phyloP scores from a whole-genome alignment of 2,329 filamentous ascomycete species.

The Penicillium capsulatum region DNA sequence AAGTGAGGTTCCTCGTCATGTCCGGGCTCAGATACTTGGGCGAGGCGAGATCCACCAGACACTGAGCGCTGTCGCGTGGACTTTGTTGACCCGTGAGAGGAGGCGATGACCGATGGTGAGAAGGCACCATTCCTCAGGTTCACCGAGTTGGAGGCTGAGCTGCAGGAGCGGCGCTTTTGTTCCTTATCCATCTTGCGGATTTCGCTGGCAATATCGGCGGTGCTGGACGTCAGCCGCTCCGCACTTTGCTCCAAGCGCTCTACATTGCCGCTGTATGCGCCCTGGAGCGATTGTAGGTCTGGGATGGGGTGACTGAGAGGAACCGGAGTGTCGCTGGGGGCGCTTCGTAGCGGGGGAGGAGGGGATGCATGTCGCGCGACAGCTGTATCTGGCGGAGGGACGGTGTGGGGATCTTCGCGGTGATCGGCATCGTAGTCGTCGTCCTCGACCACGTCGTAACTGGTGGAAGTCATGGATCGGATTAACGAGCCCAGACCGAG shows the following conservation, averaged over 20 bases:
- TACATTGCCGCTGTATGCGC: slow-evolving; percentile 49
- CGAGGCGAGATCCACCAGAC: slow-evolving; percentile 36
- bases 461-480: slow-evolving; percentile 36
- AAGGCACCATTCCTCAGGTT: slow-evolving; percentile 41
- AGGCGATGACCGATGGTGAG: slow-evolving; percentile 37
- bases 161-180: slow-evolving; percentile 42
- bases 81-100: slow-evolving; percentile 41
- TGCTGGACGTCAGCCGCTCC: slow-evolving; percentile 46
- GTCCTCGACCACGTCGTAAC: slow-evolving; percentile 46
- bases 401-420: slow-evolving; percentile 22
- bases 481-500: slow-evolving; percentile 34
- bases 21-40: slow-evolving; percentile 40
- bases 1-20: slow-evolving; percentile 30
- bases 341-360: slow-evolving; percentile 36
- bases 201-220: slow-evolving; percentile 44
- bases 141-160: slow-evolving; percentile 43
- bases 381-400: slow-evolving; percentile 29
- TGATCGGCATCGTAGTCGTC: slow-evolving; percentile 44
- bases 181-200: slow-evolving; percentile 45
- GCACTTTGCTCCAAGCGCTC: slow-evolving; percentile 48
- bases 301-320: slow-evolving; percentile 48
- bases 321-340: slow-evolving; percentile 40
- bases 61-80: slow-evolving; percentile 38
- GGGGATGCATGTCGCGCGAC: slow-evolving; percentile 24
- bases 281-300: slow-evolving; percentile 49